phyloP scores from a whole-genome alignment of 1,284 basidiomycete genomes.

The Earliella scabrosa region DNA sequence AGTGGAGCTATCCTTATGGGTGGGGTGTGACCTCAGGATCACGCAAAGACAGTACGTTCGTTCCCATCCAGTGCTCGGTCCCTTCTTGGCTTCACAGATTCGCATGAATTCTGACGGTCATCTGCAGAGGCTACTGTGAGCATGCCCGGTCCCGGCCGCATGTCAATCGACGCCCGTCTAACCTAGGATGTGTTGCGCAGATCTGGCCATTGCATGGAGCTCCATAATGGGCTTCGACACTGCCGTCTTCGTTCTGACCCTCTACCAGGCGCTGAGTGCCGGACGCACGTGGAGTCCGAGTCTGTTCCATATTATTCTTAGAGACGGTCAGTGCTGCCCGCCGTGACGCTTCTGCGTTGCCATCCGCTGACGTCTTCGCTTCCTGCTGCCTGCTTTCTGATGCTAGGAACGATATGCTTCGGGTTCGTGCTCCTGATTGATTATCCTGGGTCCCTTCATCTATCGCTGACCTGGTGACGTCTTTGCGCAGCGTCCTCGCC shows the following conservation, averaged over 20 bases:
- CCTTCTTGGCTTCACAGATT: neutral
- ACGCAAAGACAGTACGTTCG: constrained; percentile 9
- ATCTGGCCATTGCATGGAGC: constrained; percentile 13
- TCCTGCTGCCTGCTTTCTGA: too few species aligned
- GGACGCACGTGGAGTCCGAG: constrained; percentile 6
- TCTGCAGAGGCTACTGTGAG: constrained; percentile 11
- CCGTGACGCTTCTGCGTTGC: too few species aligned
- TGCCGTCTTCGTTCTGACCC: constrained; percentile 6
- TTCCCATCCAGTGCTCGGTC: too few species aligned
- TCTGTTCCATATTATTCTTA: constrained; percentile 4
- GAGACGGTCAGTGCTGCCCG: constrained; percentile 7
- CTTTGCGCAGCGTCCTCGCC: constrained; percentile 1
- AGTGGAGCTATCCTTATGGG: neutral
- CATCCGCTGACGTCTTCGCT: neutral
- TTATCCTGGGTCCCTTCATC: too few species aligned
- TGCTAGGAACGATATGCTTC: constrained; percentile 11
- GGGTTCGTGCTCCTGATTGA: neutral
- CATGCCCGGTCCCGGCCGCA: too few species aligned
- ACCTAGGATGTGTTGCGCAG: neutral
- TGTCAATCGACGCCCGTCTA: neutral
- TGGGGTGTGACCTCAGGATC: constrained; percentile 8
- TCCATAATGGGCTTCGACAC: constrained; percentile 10
- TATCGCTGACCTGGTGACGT: too few species aligned
- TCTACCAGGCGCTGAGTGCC: constrained; percentile 1
- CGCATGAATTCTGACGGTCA: too few species aligned